phyloP scores from a whole-genome alignment of 2,329 filamentous ascomycete genomes.

The Alternaria sp. region DNA sequence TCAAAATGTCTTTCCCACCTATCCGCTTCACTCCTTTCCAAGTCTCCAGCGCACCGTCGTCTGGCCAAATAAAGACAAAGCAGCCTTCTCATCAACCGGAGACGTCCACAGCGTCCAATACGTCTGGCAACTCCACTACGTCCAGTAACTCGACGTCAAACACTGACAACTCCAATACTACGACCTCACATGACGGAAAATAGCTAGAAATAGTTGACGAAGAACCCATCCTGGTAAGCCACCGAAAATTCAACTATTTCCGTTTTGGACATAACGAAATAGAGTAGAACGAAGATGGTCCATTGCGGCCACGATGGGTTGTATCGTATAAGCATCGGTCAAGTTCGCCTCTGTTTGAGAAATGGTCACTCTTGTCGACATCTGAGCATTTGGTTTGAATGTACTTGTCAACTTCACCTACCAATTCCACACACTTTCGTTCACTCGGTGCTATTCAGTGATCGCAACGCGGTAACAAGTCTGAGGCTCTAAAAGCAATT shows the following conservation, averaged over 20 bases:
- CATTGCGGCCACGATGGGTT: background rate
- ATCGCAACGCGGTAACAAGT: background rate
- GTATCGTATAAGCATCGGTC: background rate
- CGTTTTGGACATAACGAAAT: background rate
- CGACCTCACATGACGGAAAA: background rate
- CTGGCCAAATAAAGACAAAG: constrained; percentile 11
- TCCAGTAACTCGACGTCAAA: background rate
- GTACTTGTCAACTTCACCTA: background rate
- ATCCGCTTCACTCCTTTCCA: constrained; percentile 42
- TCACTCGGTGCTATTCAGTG: background rate
- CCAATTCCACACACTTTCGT: background rate
- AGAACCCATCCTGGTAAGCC: background rate
- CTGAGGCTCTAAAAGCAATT: background rate
- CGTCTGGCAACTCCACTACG: background rate
- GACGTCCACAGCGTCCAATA: background rate
- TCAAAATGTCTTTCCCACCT: constrained; percentile 29
- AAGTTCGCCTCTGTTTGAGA: background rate
- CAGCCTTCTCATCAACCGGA: constrained; percentile 28
- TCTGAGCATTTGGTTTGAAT: background rate
- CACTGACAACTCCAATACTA: constrained; percentile 5
- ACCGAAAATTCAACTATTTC: background rate
- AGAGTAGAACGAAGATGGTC: background rate
- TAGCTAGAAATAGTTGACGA: background rate
- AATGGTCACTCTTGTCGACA: background rate
- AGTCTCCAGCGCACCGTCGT: constrained; percentile 27